Base-by-base conservation (phyloP, 768 basidiomycete species). In the Cystobasidium onofrii region DNA sequence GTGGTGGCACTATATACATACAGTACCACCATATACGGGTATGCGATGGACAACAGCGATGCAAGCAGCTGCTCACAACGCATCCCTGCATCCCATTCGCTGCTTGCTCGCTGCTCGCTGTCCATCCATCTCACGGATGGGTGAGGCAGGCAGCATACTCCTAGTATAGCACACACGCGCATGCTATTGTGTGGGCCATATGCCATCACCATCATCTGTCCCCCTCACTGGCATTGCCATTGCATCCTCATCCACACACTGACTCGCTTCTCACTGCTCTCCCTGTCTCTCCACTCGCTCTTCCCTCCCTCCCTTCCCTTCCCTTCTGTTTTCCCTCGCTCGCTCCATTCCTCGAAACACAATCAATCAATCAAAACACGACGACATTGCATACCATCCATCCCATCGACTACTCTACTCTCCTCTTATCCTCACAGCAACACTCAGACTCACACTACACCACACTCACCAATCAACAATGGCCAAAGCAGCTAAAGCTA, bases 401-500 rank as follows among this genome's bases (percentile, higher is more conserved):
- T 39, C 57, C 29, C 57, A 15, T 25, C 57, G 3, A 23, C 33
- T 31, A 10, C 62, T 9, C 23, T 29, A 10, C 62, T 63, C 62
- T 25, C 9, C 34, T 64, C 17, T 41, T 36, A 15, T 23, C 15
- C 25, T 20, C 3, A 17, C 63, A 64, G 36, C 63, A 39, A 39
- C 39, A 39, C 39, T 39, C 46, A 50, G 10, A 15, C 46, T 43
- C 41, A 43, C 57, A 23, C 57, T 61, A 31, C 29, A 50, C 4
- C 23, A 23, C 36, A 10, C 57, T 13, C 15, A 20, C 29, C 29
- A 61, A 4, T 7, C n/a, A 31, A 64, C 63, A 64, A 64, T 64
- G 63, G 63, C 63, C 25, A 64, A 64, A 29, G 63, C 63, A 64
- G 63, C 63, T 20, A 46, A 64, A 25, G 63, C 36, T 12, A 41